phyloP scores from a whole-genome alignment of 73 alveolate species.

The Paramecium sexaurelia region DNA sequence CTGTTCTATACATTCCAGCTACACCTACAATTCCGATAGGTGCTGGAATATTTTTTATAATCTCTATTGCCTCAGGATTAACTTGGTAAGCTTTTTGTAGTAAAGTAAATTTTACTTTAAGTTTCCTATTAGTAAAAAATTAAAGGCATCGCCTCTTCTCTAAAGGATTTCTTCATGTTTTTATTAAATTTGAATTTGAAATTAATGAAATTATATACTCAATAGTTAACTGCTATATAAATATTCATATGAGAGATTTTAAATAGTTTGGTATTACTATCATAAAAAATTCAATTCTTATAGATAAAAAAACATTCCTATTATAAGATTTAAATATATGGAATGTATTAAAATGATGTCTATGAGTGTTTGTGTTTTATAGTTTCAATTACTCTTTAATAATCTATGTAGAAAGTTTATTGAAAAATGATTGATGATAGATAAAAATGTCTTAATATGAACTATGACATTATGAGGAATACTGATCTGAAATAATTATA shows the following conservation, averaged over 20 bases:
- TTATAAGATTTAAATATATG: too few species aligned
- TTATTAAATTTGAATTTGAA: constrained; percentile 51
- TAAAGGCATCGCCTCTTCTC: constrained; percentile 54
- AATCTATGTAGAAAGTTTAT: background rate
- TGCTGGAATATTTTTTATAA: constrained; percentile 78
- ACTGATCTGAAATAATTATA: background rate
- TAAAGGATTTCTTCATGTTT: constrained; percentile 22
- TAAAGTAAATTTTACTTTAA: background rate
- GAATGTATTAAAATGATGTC: too few species aligned
- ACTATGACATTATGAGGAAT: background rate
- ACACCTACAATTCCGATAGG: constrained; percentile 95
- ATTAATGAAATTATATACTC: background rate
- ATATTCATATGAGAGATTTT: background rate
- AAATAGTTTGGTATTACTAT: background rate
- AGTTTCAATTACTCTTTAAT: background rate
- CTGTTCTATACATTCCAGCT: constrained; percentile 99
- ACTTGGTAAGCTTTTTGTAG: constrained; percentile 49
- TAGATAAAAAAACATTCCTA: too few species aligned
- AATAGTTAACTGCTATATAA: background rate
- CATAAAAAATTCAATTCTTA: too few species aligned
- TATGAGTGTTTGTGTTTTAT: too few species aligned
- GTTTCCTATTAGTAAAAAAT: constrained; percentile 21
- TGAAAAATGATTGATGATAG: background rate
- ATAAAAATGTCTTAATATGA: background rate
- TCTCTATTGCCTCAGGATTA: constrained; percentile 85